Base-by-base conservation (phyloP, 83 land plant genomes). In the Picea abies region DNA sequence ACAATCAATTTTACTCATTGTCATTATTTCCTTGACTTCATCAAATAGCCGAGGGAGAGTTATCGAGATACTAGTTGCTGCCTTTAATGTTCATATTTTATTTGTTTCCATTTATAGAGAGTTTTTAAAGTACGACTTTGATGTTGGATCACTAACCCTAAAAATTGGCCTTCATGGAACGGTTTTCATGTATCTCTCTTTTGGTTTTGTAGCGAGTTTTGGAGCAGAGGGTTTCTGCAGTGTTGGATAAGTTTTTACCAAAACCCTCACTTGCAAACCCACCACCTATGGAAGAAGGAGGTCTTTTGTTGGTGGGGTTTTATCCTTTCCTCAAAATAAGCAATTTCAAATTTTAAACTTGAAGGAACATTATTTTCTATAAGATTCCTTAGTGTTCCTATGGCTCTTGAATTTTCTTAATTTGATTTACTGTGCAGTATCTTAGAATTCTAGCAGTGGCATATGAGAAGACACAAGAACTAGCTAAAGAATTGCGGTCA, bases 391-490 rank as follows among this genome's bases (percentile, higher is more conserved):
- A 26, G 44, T 26, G 35, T 26, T 62, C 16, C 12, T 37, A 22
- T 32, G 32, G 35, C 71, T 69, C 15, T 44, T 29, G 60, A 66
- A 65, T 58, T 49, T 67, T 19, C 10, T 67, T 79, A 0, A 23
- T 17, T 41, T 79, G 35, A 16, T 81, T 2, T 79, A 56, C 32
- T 80, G 69, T 88, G 83, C 93, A 98, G 99, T 96, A 98, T 89
- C 86, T 98, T 47, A 94, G 98, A 83, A 88, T 92, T 89, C 88
- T 98, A 75, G 96, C 97, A 14, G 96, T 92, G 79, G 91, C 99
- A 60, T 94, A 93, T 86, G 98, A 98, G 82, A 98, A 94, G 90
- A 98, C 99, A 14, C 91, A 87, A 82, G 99, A 96, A 63, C 96
- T 98, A 87, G 96, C 99, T 79, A 96, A 90, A 82, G 99, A 98